A percentile compares a stretch with the other conserved stretches of the same genome.
Evolutionary conservation across 345 rosid genomes (phyloP).

Genomic region (Arabis alpina): DNA sequence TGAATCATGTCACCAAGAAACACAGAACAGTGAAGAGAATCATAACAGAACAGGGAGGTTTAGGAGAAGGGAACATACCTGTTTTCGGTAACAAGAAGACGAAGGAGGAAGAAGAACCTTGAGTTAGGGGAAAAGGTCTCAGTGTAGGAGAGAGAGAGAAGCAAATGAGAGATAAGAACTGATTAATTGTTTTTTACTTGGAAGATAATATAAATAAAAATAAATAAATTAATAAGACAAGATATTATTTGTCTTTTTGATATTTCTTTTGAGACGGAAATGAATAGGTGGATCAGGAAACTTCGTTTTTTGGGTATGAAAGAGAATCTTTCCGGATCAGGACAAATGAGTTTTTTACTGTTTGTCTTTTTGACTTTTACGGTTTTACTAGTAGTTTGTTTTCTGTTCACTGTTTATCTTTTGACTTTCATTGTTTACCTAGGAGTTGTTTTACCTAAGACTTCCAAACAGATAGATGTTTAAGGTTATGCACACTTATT

Average conservation of each 20-base stretch:
- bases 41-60: not conserved
- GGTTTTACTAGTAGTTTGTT: not conserved
- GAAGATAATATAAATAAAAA: not conserved
- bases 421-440: no score
- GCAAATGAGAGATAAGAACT: slow-evolving; percentile 10
- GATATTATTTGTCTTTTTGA: not conserved
- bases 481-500: no score
- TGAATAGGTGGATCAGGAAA: slow-evolving; percentile 11
- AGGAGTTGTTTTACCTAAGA: no score
- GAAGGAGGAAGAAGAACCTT: slow-evolving; percentile 34
- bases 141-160: slow-evolving; percentile 14
- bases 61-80: not conserved
- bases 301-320: slow-evolving; percentile 19
- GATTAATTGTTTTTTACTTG: slow-evolving; percentile 6
- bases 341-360: slow-evolving; percentile 14
- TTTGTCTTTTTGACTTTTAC: not conserved
- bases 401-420: no score
- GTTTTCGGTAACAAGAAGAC: slow-evolving; percentile 10
- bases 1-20: slow-evolving; percentile 25
- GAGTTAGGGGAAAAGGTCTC: slow-evolving; percentile 11
- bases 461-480: no score
- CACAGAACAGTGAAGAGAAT: not conserved
- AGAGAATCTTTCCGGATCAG: slow-evolving; percentile 14
- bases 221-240: no score
- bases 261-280: slow-evolving; percentile 1